Evolutionary conservation across 208 protist species (phyloP), one percentile per base, ranked within the genome.

Genomic region (Angomonas desouzai): DNA sequence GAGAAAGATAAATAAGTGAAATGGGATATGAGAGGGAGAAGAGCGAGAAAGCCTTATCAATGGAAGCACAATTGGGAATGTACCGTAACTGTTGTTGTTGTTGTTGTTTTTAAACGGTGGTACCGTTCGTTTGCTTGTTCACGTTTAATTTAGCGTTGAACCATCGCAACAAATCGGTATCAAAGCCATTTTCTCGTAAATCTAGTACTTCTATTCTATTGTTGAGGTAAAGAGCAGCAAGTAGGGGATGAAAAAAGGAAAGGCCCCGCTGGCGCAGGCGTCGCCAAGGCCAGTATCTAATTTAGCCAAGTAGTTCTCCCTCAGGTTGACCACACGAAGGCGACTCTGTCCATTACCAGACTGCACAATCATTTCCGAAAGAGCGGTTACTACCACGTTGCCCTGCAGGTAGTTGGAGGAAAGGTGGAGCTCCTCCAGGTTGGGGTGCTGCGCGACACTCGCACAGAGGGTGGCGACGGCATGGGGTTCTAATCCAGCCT

Each of bases 191-290:
- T 34, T 57, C 66, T 3, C 49, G 25, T 0, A 91, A 48, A 20
- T 81, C 43, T 40, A 91, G 32, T 36, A 40, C 47, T 18, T 59
- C 48, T 28, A 87, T 22, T 4, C 65, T 70, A 55, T 87, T 91
- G 67, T 83, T 91, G 22, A 87, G 69, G 32, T 76, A 66, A 11
- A 91, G 51, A 11, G 80, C 84, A 38, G 79, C 77, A 25, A 85
- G 55, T 29, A 91, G 56, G 11, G 84, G 80, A 25, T 87, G 80
- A 3, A 49, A 48, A 16, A 56, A 45, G 22, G 76, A 38, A 40
- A 40, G 6, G 36, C 13, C 36, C 36, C 36, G 6, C 36, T 40
- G 9, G n/a, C 20, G n/a, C 45, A 13, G n/a, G 45, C 4, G 6
- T 23, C 45, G 3, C 20, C 45, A 4, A 23, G 6, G n/a, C 20